Conservation (phyloP, 2,329 filamentous ascomycete species). For the Ilyonectria robusta region DNA sequence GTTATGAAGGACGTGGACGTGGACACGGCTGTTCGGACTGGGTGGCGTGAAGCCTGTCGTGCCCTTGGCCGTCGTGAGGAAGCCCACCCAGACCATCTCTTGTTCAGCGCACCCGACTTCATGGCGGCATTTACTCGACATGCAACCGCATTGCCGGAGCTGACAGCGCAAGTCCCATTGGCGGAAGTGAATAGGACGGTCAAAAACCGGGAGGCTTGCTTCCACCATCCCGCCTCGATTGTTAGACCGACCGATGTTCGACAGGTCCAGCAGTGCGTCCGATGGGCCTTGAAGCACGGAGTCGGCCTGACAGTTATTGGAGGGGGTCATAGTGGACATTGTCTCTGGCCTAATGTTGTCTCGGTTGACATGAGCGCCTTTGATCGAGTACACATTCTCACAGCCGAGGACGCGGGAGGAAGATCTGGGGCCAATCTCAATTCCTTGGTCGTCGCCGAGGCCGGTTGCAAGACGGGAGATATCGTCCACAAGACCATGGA, state of each 20-base stretch:
- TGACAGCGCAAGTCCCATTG: conserved; percentile 59
- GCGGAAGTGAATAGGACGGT: conserved; percentile 49
- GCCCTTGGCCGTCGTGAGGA: conserved; percentile 57
- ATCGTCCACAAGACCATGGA: conserved; percentile 64
- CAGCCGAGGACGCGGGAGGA: conserved; percentile 31
- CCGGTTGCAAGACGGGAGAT: conserved; percentile 70
- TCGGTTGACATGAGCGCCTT: conserved; percentile 73
- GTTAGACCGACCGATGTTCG: conserved; percentile 60
- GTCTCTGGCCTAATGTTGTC: conserved; percentile 66
- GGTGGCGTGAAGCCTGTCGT: conserved; percentile 70
- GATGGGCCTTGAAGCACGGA: conserved; percentile 66
- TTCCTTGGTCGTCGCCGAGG: conserved; percentile 63
- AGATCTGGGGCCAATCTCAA: conserved; percentile 26
- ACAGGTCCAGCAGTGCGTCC: conserved; percentile 69
- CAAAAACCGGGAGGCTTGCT: conserved; percentile 67
- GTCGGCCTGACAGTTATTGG: conserved; percentile 66
- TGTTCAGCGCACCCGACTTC: conserved; percentile 63
- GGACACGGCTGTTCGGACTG: conserved; percentile 49
- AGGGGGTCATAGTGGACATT: conserved; percentile 74
- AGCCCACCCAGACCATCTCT: conserved; percentile 54
- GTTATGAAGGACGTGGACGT: conserved; percentile 48
- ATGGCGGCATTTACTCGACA: conserved; percentile 67
- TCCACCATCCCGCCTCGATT: conserved; percentile 59
- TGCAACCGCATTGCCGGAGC: conserved; percentile 59
- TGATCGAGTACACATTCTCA: conserved; percentile 62